A percentile compares a stretch with the other conserved stretches of the same genome.
phyloP scores from a whole-genome alignment of 2,329 filamentous ascomycete genomes.

The Xylariomycetidae sp. region DNA sequence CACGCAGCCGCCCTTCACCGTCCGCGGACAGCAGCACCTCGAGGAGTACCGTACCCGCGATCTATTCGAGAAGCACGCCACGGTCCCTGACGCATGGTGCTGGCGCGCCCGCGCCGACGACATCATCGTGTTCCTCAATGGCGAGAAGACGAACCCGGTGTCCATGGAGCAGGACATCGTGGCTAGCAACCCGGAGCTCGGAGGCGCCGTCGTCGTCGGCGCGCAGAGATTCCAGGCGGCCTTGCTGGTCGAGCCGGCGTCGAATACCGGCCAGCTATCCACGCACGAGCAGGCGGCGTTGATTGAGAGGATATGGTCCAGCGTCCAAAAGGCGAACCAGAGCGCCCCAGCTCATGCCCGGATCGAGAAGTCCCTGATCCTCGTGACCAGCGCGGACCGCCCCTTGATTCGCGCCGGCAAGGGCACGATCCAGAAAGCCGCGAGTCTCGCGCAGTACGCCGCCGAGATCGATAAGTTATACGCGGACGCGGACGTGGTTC shows the following conservation, averaged over 20 bases:
- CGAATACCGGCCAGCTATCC: conserved; percentile 3
- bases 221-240: conserved; percentile 20
- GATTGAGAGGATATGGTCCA: conserved; percentile 11
- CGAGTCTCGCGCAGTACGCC: conserved; percentile 14
- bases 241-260: conserved; percentile 21
- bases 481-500: conserved; percentile 6
- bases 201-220: conserved; percentile 29
- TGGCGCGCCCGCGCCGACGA: conserved; percentile 25
- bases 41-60: conserved; percentile 20
- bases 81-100: conserved; percentile 19
- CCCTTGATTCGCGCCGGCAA: conserved; percentile 18
- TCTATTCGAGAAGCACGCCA: conserved; percentile 19
- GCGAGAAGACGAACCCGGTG: conserved; percentile 25
- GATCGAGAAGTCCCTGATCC: conserved; percentile 17
- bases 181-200: conserved; percentile 22
- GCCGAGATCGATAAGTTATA: conserved; percentile 19
- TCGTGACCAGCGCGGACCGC: conserved; percentile 8
- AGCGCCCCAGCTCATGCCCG: conserved; percentile 16
- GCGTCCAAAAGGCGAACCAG: conserved; percentile 17
- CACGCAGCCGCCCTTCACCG: conserved; percentile 38
- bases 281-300: conserved; percentile 3
- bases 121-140: conserved; percentile 28
- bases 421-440: conserved; percentile 15
- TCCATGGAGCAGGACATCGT: conserved; percentile 27
- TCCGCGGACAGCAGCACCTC: conserved; percentile 30